Conservation (phyloP, 2,329 filamentous ascomycete species). For the Cladosporium halotolerans region DNA sequence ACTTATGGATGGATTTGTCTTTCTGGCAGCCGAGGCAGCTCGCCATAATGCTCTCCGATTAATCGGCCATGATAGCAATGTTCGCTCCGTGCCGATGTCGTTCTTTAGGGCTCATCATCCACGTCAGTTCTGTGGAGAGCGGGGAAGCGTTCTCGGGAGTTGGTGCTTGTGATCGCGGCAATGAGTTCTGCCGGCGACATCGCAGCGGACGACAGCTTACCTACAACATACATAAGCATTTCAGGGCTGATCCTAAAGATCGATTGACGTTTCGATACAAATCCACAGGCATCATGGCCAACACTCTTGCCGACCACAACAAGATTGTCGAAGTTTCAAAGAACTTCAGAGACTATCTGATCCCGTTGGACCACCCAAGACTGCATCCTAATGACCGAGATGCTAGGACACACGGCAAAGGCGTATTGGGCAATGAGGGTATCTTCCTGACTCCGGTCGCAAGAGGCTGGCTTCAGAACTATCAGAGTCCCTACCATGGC, state of each 20-base stretch:
- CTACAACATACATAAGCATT: neutral
- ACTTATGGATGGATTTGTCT: no score
- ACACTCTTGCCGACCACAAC: slow-evolving; percentile 14
- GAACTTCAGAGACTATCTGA: slow-evolving; percentile 22
- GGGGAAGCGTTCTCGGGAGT: neutral
- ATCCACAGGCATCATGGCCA: slow-evolving; percentile 14
- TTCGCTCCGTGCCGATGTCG: no score
- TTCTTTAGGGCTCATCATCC: no score
- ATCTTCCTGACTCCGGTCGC: slow-evolving; percentile 24
- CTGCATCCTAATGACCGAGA: slow-evolving; percentile 21
- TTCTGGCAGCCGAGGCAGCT: no score
- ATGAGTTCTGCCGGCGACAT: neutral
- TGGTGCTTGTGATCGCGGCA: neutral
- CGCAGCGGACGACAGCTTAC: neutral
- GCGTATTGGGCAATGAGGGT: slow-evolving; percentile 17
- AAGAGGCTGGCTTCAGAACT: slow-evolving; percentile 22
- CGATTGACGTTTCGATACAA: neutral
- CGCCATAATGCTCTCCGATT: no score
- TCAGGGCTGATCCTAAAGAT: neutral
- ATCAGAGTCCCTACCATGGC: slow-evolving; percentile 60
- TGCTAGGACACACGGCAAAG: slow-evolving; percentile 19
- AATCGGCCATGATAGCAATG: no score
- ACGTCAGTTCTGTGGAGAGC: neutral
- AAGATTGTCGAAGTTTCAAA: slow-evolving; percentile 20
- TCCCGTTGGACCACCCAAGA: slow-evolving; percentile 19